Base-by-base conservation (phyloP, 352 stramenopile species). In the Phytophthora hibernalis region DNA sequence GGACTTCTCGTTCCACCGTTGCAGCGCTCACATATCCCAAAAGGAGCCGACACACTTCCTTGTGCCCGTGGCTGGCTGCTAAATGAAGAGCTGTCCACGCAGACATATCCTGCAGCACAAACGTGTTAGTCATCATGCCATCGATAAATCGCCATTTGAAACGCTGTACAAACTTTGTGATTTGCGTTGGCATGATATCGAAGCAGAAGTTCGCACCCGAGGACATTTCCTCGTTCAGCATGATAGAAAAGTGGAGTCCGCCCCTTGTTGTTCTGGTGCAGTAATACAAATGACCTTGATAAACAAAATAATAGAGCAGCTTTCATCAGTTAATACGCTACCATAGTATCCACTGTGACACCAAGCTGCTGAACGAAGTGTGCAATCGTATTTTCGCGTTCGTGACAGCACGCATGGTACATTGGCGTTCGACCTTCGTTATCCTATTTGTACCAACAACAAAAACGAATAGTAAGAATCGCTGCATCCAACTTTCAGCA, bases 161-260 rank as follows among this genome's bases (percentile, higher is more conserved):
- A 10, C 26, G 18, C 10, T 47, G 31, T 18, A 12, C 18, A 20
- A 8, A 77, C 78, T 63, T 79, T 74, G 56, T 83, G 74, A 13
- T 75, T 72, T 12, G 76, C 67, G 20, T 87, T 72, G 22, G 70
- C 66, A 45, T 82, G 63, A 45, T 62, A 75, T 2, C 70, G 69
- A 52, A 84, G 67, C 12, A 85, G 20, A 6, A 83, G 62, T 50
- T 74, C 60, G 15, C 79, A 87, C 0, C 76, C 76, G 20, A 74
- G 53, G 7, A 83, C 42, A 40, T 82, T 83, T 31, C 79, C 79
- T 51, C 72, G 55, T 38, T 85, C 79, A 11, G 74, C 79, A 55
- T 82, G 73, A 15, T 80, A 76, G 56, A 85, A 80, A 8, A 85
- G 58, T 15, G 79, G 64, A 13, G 79, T 85, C 31, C 72, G 66